Conservation (phyloP, 257 asterid species). For the Solanum paucissectum region DNA sequence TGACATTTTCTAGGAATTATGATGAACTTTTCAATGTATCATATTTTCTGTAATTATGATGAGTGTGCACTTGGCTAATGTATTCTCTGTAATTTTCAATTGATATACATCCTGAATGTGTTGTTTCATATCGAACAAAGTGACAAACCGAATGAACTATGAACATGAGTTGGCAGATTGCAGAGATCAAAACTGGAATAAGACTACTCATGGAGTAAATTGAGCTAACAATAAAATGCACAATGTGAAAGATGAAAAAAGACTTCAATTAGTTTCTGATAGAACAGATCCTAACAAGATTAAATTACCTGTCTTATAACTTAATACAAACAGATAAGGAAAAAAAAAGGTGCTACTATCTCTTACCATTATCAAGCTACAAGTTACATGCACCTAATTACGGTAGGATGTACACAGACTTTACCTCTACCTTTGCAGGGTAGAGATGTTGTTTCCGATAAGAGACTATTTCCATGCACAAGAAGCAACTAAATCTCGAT, state of each 20-base stretch:
- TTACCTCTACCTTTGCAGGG: not conserved
- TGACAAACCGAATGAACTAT: not conserved
- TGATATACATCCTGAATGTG: not conserved
- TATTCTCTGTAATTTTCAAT: not conserved
- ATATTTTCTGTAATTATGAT: not conserved
- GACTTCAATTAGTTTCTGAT: not conserved
- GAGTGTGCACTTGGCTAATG: not conserved
- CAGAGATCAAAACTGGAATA: not conserved
- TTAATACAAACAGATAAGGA: not conserved
- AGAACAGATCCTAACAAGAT: not conserved
- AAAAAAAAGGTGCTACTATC: not conserved
- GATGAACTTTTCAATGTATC: not conserved
- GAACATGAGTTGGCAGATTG: not conserved
- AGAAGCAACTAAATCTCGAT: constrained; percentile 5
- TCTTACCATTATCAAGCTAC: not conserved
- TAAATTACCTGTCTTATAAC: not conserved
- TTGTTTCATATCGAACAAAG: rapidly evolving
- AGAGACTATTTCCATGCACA: constrained; percentile 6
- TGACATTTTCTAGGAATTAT: not conserved
- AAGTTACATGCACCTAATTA: not conserved
- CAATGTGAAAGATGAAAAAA: not conserved
- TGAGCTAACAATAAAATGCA: not conserved
- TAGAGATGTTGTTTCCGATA: not conserved
- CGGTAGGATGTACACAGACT: not conserved
- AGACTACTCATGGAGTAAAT: not conserved